Conservation (phyloP, 169 alveolate genomes). For the Fabrea salina region DNA sequence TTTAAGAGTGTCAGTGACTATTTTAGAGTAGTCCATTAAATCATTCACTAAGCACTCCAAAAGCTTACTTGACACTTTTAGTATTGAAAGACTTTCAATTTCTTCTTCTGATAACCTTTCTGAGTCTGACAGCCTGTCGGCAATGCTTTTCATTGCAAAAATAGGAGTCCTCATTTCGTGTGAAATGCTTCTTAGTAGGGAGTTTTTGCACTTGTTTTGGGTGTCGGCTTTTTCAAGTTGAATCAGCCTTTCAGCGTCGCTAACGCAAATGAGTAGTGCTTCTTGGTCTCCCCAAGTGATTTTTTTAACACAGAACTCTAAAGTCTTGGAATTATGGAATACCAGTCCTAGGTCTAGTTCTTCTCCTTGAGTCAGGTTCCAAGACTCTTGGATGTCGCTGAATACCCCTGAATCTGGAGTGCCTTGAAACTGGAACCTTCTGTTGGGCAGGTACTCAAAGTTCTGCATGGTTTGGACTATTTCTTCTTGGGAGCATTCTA, state of each 20-base stretch:
- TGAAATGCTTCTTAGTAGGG: background rate
- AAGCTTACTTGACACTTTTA: background rate
- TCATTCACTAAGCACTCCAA: background rate
- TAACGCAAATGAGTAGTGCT: too few species aligned
- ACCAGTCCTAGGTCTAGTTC: too few species aligned
- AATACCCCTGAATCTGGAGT: too few species aligned
- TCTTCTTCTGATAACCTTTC: background rate
- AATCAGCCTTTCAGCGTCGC: background rate
- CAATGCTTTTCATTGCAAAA: background rate
- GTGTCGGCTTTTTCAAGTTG: background rate
- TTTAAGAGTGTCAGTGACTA: background rate
- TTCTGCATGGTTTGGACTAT: too few species aligned
- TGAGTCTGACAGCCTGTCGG: background rate
- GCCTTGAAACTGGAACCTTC: too few species aligned
- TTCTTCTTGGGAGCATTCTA: too few species aligned
- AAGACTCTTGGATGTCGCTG: too few species aligned
- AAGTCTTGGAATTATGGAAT: too few species aligned
- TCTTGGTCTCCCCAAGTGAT: too few species aligned
- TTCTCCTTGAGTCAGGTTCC: too few species aligned
- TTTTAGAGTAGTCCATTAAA: background rate
- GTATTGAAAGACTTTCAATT: background rate
- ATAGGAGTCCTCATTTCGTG: conserved; percentile 21
- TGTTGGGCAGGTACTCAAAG: too few species aligned
- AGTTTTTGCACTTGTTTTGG: background rate
- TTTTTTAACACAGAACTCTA: too few species aligned